phyloP scores from a whole-genome alignment of 768 basidiomycete species.

The Mycena indigotica region DNA sequence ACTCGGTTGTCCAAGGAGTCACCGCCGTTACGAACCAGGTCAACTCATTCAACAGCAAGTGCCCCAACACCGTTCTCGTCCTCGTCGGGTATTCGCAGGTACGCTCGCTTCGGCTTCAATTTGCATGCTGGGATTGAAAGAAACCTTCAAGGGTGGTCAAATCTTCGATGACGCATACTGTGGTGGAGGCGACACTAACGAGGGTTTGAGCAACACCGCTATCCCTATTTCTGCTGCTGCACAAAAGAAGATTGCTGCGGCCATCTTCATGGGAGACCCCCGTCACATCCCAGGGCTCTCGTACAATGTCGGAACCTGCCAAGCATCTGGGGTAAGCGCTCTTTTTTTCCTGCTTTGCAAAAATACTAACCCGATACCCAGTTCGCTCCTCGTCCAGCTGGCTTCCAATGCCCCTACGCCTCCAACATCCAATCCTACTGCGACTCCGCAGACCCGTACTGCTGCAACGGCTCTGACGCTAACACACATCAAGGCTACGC shows the following conservation, averaged over 20 bases:
- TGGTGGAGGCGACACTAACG: slow-evolving; percentile 36
- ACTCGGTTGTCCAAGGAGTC: slow-evolving; percentile 33
- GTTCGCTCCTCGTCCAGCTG: slow-evolving; percentile 37
- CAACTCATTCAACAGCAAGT: slow-evolving; percentile 36
- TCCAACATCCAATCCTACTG: slow-evolving; percentile 35
- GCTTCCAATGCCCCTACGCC: slow-evolving; percentile 35
- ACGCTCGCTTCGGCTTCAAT: no score
- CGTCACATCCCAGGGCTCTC: slow-evolving; percentile 34
- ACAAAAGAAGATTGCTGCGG: slow-evolving; percentile 34
- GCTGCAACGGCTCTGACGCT: slow-evolving; percentile 35
- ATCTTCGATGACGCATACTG: slow-evolving; percentile 38
- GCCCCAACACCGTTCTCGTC: slow-evolving; percentile 34
- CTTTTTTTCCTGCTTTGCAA: background rate
- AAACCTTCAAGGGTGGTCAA: slow-evolving; percentile 40
- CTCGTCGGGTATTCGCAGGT: slow-evolving; percentile 39
- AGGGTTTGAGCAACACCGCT: slow-evolving; percentile 31
- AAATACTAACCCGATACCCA: slow-evolving; percentile 1
- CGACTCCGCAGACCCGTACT: slow-evolving; percentile 32
- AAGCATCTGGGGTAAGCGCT: slow-evolving; percentile 32
- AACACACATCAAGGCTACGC: slow-evolving; percentile 37
- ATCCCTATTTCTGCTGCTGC: slow-evolving; percentile 34
- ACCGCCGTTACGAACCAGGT: slow-evolving; percentile 33
- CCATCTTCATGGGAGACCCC: slow-evolving; percentile 39
- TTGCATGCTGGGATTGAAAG: no score
- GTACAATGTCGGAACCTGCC: slow-evolving; percentile 37